Conservation (phyloP, 129 eudicot species). For the Flaveria linearis region DNA sequence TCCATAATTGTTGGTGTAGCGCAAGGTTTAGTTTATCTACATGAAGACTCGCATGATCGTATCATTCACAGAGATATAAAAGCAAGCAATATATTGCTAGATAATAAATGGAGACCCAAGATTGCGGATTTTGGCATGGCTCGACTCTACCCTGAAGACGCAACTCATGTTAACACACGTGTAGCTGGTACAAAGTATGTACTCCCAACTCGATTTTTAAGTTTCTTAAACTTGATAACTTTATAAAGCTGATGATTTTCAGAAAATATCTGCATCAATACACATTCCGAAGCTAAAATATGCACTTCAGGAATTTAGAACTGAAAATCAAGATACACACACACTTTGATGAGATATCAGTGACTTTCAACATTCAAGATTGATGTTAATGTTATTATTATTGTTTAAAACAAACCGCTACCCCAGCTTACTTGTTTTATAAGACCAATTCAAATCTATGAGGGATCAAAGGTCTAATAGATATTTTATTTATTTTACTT, state of each 20-base stretch:
- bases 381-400: not conserved
- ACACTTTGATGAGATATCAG: not conserved
- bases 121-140: constrained; percentile 97
- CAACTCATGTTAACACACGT: constrained; percentile 81
- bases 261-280: not conserved
- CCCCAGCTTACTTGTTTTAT: not conserved
- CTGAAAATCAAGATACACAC: not conserved
- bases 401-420: not conserved
- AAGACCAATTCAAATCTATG: not conserved
- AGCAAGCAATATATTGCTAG: constrained; percentile 79
- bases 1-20: constrained; percentile 64
- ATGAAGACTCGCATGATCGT: constrained; percentile 60
- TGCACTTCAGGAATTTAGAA: not conserved
- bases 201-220: constrained; percentile 10
- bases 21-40: constrained; percentile 77
- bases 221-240: not conserved
- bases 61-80: constrained; percentile 89
- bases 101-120: constrained; percentile 74
- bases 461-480: not conserved
- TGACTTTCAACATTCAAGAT: not conserved
- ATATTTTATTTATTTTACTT: not conserved
- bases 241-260: not conserved
- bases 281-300: not conserved
- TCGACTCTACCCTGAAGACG: constrained; percentile 64
- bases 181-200: constrained; percentile 89